Evolutionary conservation across 2,329 filamentous ascomycete genomes (phyloP).

Genomic region (Aspergillus oerlinghausenensis): DNA sequence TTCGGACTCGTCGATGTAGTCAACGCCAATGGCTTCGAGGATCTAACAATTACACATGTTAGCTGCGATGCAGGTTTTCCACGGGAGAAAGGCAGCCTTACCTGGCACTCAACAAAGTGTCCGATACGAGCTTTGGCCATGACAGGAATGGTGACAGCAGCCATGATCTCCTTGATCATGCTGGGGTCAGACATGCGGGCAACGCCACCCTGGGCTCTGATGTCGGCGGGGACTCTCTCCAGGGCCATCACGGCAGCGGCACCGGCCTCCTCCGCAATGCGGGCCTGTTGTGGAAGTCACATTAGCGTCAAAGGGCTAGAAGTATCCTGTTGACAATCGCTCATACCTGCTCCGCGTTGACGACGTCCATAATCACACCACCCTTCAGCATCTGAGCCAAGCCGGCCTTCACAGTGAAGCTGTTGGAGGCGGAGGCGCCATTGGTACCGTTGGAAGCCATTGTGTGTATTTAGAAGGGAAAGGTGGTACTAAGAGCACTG

Average conservation of each 20-base stretch:
- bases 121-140: constrained; percentile 99
- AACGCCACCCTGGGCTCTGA: constrained; percentile 85
- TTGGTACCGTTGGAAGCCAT: constrained; percentile 33
- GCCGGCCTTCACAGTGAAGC: constrained; percentile 89
- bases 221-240: constrained; percentile 95
- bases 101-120: constrained; percentile 94
- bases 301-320: not conserved
- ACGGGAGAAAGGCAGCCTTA: constrained; percentile 27
- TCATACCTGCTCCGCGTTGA: constrained; percentile 73
- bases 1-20: constrained; percentile 98
- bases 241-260: constrained; percentile 97
- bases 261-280: constrained; percentile 95
- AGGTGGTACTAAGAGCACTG: not conserved
- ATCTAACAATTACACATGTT: constrained; percentile 52
- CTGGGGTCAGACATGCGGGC: constrained; percentile 93
- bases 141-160: constrained; percentile 90
- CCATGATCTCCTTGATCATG: constrained; percentile 95
- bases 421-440: constrained; percentile 40
- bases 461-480: constrained; percentile 11
- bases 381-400: constrained; percentile 98
- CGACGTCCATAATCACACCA: constrained; percentile 99
- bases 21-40: constrained; percentile 87
- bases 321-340: not conserved
- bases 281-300: constrained; percentile 54
- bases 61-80: not conserved